These are phyloP conservation scores for Leccinum subrobustum DNA, from an alignment of 1,284 basidiomycete species.

Conservation along the genomic window DNA sequence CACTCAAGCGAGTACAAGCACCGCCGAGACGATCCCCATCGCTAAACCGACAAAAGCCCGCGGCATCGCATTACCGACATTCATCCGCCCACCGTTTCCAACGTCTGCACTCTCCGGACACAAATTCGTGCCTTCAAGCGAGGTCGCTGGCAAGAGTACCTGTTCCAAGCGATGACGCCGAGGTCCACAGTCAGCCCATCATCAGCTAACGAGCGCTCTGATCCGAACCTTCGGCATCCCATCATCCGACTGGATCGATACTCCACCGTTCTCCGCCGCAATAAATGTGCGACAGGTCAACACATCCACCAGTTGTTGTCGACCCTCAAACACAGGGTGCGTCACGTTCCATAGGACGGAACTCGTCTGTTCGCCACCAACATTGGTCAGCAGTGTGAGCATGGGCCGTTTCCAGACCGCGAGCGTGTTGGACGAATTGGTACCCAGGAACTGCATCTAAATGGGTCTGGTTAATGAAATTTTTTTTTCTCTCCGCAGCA, in stretches of 20 bases:
- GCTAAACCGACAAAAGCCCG: slow-evolving; percentile 13
- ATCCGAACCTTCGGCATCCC: slow-evolving; percentile 44
- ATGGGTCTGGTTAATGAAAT: not conserved
- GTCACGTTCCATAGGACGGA: slow-evolving; percentile 46
- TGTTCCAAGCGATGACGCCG: slow-evolving; percentile 3
- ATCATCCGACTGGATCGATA: slow-evolving; percentile 34
- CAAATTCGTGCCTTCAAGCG: slow-evolving; percentile 14
- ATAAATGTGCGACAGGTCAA: slow-evolving; percentile 50
- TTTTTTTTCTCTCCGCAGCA: not conserved
- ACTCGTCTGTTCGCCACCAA: slow-evolving; percentile 42
- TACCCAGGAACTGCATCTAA: slow-evolving; percentile 48
- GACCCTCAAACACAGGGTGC: slow-evolving; percentile 43
- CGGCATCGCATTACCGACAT: not conserved
- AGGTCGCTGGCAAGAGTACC: slow-evolving; percentile 27
- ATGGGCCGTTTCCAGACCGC: slow-evolving; percentile 65
- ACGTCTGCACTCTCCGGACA: slow-evolving; percentile 19
- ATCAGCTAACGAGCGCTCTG: not conserved
- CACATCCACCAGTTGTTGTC: slow-evolving; percentile 59
- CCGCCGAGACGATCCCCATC: slow-evolving; percentile 9
- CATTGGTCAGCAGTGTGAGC: slow-evolving; percentile 65
- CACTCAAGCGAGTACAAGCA: slow-evolving; percentile 10
- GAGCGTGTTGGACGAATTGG: slow-evolving; percentile 45
- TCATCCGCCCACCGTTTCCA: slow-evolving; percentile 2
- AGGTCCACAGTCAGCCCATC: slow-evolving; percentile 1
- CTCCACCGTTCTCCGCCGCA: slow-evolving; percentile 46